Evolutionary conservation across 768 basidiomycete species (phyloP), one percentile per base, ranked within the genome.

Genomic region (Pisolithus sp.): DNA sequence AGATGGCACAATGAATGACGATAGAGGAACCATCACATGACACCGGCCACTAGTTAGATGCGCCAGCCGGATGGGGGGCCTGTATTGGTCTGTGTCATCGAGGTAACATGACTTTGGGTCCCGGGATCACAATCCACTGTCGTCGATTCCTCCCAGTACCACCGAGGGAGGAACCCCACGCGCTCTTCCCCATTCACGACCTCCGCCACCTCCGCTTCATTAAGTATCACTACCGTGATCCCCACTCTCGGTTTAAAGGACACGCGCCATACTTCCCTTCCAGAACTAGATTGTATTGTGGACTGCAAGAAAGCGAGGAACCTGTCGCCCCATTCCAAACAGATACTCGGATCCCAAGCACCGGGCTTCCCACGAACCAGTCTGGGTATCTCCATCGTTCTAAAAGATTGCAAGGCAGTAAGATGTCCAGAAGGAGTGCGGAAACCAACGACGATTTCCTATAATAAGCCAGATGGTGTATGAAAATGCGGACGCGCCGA

Each of bases 391-490:
- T 90, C 75, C 47, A 87, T 76, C 15, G 92, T 94, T 59, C 83
- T 78, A 69, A 92, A 91, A 10, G 77, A 70, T 64, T 89, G 88
- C 7, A 79, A 74, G 4, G 80, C 81, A 13, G 75, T 76, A 17
- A 91, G 63, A 31, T 80, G 71, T 21, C 91, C 92, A n/a, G 77
- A 68, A 15, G 83, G 83, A 28, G 85, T 90, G 44, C 92, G 83
- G 65, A 94, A 94, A 48, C 92, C 92, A 24, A 94, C 90, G 9
- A 92, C 67, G 47, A 94, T 83, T 66, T 89, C 86, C 89, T 90
- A 57, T 54, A 45, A 23, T 34, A 15, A 28, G 23, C 9, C 49
- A 53, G 39, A 48, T 41, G 31, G 49, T 26, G 47, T 10, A 51
- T 52, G 34, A 57, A 46, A 41, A 20, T 39, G 7, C 34, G 40